Conservation (phyloP, 208 protist species). For the Leishmania arabica region DNA sequence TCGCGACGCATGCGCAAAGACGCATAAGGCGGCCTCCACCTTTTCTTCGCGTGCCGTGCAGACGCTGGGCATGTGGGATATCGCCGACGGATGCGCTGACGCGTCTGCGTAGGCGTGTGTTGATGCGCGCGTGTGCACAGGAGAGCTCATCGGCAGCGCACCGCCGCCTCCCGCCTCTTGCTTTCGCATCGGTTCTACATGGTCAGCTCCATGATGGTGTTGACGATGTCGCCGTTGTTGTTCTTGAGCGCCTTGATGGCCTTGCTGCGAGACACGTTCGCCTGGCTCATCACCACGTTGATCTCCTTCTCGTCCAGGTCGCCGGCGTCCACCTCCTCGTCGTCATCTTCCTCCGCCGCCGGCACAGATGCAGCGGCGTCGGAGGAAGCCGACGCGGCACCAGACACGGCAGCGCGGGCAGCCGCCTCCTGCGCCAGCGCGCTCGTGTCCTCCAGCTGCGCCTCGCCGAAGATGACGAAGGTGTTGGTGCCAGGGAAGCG, state of each 20-base stretch:
- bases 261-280: constrained; percentile 67
- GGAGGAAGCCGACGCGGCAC: constrained; percentile 30
- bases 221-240: constrained; percentile 89
- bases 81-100: no score
- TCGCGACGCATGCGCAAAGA: no score
- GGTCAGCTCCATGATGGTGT: constrained; percentile 89
- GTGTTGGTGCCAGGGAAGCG: constrained; percentile 95
- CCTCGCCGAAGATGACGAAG: constrained; percentile 98
- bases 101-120: no score
- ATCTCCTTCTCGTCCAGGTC: constrained; percentile 86
- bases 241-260: constrained; percentile 85
- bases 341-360: constrained; percentile 42
- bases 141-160: neutral
- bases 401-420: constrained; percentile 65
- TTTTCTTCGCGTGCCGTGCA: no score
- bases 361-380: constrained; percentile 28
- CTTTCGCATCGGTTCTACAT: constrained; percentile 37
- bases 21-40: no score
- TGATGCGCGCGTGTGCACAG: neutral
- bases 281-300: constrained; percentile 82
- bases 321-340: constrained; percentile 60
- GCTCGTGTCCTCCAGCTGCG: constrained; percentile 93
- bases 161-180: neutral
- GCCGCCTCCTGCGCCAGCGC: constrained; percentile 70
- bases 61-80: no score